Base-by-base conservation (phyloP, 2,329 filamentous ascomycete genomes). In the Ascochyta pisi region DNA sequence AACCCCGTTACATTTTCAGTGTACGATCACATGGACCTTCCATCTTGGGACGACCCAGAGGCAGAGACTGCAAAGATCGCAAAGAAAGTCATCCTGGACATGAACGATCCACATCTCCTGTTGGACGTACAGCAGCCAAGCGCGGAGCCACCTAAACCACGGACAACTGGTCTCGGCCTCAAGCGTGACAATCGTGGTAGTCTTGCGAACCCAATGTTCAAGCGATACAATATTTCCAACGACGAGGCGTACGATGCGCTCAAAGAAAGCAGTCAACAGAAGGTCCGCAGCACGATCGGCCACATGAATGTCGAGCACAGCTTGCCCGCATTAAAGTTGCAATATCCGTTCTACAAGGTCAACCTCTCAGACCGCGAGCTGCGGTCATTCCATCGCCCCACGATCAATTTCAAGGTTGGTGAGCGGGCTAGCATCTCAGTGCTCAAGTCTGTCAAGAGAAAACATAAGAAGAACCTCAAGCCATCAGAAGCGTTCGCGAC, bases 221-320 rank as follows among this genome's bases (percentile, higher is more conserved):
- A 89, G 64, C 88, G 94, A 38, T 99, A 96, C 82, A 98, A 98
- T 72, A 90, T 96, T 55, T 96, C 93, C 27, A 98, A 98, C 61
- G 95, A 99, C 69, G 90, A 95, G 56, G 93, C 93, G 1, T 99
- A 99, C 74, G 93, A 98, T 70, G 86, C 92, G 57, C 84, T 99
- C 40, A 98, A 98, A 77, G 92, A 96, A 76, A 98, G 97, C 70
- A 93, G 96, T 70, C 92, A 96, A 78, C 92, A 91, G 82, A 98
- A 96, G 77, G 91, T 99, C 58, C 88, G 95, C 64, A 95, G 92
- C 48, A 96, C 92, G 1, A 85, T 99, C 58, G 92, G 92, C 41
- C 94, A 93, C 70, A 86, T 96, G 60, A 88, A 90, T n/a, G 88
- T 99, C 38, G 95, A 99, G 74, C 95, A 99, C 78, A 93, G 91